phyloP scores from a whole-genome alignment of 2,329 filamentous ascomycete species.

The Helotiales sp. region DNA sequence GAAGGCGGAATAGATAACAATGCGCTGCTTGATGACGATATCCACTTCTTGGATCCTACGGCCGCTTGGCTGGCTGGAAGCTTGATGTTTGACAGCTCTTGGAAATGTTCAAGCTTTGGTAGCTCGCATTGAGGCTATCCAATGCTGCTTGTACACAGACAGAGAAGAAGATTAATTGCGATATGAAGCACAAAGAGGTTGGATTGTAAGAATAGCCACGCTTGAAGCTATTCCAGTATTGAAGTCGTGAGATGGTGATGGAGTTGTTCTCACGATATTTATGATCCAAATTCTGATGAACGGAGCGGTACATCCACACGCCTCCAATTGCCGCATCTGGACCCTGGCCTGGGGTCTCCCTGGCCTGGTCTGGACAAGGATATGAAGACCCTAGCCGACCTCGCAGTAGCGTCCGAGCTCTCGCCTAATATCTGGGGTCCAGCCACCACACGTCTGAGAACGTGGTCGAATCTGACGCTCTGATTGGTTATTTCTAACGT shows the following conservation, averaged over 20 bases:
- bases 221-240: too few relatives aligned
- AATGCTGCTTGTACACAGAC: background rate
- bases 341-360: too few relatives aligned
- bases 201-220: too few relatives aligned
- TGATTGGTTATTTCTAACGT: conserved; percentile 21
- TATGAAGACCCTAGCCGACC: background rate
- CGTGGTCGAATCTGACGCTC: conserved; percentile 7
- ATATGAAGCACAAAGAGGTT: too few relatives aligned
- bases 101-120: background rate
- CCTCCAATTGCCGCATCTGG: too few relatives aligned
- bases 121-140: background rate
- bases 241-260: too few relatives aligned
- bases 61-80: background rate
- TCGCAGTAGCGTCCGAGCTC: background rate
- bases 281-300: too few relatives aligned
- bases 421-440: conserved; percentile 1
- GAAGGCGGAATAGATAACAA: background rate
- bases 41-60: background rate
- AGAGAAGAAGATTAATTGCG: background rate
- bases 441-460: conserved; percentile 11
- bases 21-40: background rate
- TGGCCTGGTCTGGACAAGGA: too few relatives aligned
- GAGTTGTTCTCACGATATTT: too few relatives aligned
- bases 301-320: too few relatives aligned
- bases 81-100: background rate